phyloP scores from a whole-genome alignment of 495 filamentous ascomycete species.

The Daldinia decipiens region DNA sequence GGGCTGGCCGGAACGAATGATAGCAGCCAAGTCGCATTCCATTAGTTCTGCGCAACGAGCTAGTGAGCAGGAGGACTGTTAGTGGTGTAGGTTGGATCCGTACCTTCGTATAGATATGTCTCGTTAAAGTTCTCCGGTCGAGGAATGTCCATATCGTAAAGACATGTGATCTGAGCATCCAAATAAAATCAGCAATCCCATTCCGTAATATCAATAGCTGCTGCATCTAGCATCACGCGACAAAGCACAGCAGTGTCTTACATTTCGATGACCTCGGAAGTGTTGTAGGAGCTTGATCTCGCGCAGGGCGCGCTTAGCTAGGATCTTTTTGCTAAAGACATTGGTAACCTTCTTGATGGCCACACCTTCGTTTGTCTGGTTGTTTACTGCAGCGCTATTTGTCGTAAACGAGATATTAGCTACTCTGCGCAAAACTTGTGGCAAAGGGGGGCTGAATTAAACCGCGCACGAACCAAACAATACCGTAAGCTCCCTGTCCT shows the following conservation, averaged over 20 bases:
- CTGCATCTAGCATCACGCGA: background rate
- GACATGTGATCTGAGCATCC: slow-evolving; percentile 83
- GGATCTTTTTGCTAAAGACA: slow-evolving; percentile 99
- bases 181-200: slow-evolving; percentile 9
- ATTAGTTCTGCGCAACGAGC: slow-evolving; percentile 78
- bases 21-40: slow-evolving; percentile 98
- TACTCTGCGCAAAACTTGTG: slow-evolving; percentile 4
- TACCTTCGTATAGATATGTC: slow-evolving; percentile 98
- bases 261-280: slow-evolving; percentile 81
- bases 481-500: slow-evolving; percentile 97
- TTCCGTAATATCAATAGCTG: background rate
- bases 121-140: slow-evolving; percentile 99
- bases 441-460: background rate
- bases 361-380: slow-evolving; percentile 91
- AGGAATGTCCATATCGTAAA: slow-evolving; percentile 99
- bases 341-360: slow-evolving; percentile 99
- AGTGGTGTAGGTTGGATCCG: slow-evolving; percentile 20
- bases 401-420: slow-evolving; percentile 29
- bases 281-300: slow-evolving; percentile 99
- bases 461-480: slow-evolving; percentile 82
- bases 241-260: slow-evolving; percentile 46
- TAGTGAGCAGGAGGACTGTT: slow-evolving; percentile 10
- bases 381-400: slow-evolving; percentile 88
- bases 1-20: slow-evolving; percentile 95
- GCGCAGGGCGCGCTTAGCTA: slow-evolving; percentile 95